Evolutionary conservation across 2,329 filamentous ascomycete species (phyloP).

Genomic region (Pseudogymnoascus destructans): DNA sequence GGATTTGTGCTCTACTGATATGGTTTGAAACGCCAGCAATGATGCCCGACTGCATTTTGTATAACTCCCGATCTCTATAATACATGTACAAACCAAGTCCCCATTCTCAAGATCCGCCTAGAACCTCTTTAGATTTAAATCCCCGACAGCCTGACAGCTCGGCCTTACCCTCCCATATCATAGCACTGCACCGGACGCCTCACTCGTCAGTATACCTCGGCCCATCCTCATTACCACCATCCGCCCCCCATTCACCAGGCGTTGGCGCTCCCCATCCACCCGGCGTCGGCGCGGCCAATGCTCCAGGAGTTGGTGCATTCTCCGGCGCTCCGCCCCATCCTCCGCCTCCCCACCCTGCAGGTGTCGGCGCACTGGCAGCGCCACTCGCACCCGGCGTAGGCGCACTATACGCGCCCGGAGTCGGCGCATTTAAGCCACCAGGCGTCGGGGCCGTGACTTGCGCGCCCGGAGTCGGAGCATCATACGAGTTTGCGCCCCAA

Average conservation of each 20-base stretch:
- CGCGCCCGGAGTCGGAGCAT: conserved; percentile 55
- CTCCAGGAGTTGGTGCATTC: conserved; percentile 53
- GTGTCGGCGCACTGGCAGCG: conserved; percentile 25
- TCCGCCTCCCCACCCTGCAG: conserved; percentile 19
- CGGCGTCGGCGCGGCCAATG: conserved; percentile 53
- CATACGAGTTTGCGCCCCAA: conserved; percentile 37
- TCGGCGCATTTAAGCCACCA: conserved; percentile 53
- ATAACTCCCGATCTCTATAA: not conserved
- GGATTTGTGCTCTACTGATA: not conserved
- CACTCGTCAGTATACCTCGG: conserved; percentile 28
- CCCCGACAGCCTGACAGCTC: not conserved
- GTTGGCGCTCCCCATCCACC: conserved; percentile 50
- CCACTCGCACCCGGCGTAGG: conserved; percentile 57
- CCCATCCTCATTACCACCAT: conserved; percentile 28
- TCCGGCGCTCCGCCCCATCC: conserved; percentile 30
- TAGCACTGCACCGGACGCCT: not conserved
- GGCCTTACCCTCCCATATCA: not conserved
- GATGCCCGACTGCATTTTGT: conserved; percentile 5
- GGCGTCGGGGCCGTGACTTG: conserved; percentile 47
- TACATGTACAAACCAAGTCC: conserved; percentile 4
- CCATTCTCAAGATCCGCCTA: not conserved
- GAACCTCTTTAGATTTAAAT: not conserved
- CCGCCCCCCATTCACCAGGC: conserved; percentile 36
- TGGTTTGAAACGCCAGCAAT: conserved; percentile 7
- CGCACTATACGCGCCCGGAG: conserved; percentile 55